phyloP scores from a whole-genome alignment of 164 flowering plant genomes.

The Saururus chinensis region DNA sequence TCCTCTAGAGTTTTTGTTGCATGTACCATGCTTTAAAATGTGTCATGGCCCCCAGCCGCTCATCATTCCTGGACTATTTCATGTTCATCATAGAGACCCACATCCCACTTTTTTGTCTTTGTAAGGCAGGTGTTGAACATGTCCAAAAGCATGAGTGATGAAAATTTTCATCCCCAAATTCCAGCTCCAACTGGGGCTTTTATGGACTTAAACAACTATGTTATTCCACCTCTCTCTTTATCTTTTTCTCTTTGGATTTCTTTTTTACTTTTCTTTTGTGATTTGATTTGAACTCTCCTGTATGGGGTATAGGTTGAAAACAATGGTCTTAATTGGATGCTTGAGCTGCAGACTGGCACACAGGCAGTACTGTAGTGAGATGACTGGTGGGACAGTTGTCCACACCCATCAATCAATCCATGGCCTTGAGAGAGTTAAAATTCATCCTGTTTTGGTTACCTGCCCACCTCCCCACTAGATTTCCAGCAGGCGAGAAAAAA shows the following conservation, averaged over 20 bases:
- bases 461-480: slow-evolving; percentile 11
- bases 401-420: slow-evolving; percentile 27
- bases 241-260: background rate
- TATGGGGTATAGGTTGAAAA: background rate
- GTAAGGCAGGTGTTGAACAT: slow-evolving; percentile 52
- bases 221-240: background rate
- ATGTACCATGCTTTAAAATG: slow-evolving; percentile 3
- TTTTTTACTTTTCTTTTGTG: background rate
- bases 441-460: slow-evolving; percentile 13
- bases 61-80: slow-evolving; percentile 59
- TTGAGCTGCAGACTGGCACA: slow-evolving; percentile 18
- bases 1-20: slow-evolving; percentile 1
- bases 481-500: slow-evolving; percentile 3
- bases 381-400: slow-evolving; percentile 56
- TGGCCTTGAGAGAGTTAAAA: slow-evolving; percentile 22
- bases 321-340: slow-evolving; percentile 16
- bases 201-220: background rate
- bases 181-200: background rate
- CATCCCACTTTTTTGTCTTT: slow-evolving; percentile 38
- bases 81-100: slow-evolving; percentile 31
- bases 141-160: slow-evolving; percentile 10
- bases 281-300: slow-evolving; percentile 3
- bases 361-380: slow-evolving; percentile 38
- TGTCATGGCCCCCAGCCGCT: slow-evolving; percentile 25
- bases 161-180: background rate